A percentile compares a stretch with the other conserved stretches of the same genome.
These are phyloP conservation scores for Geranium rotundifolium DNA, from an alignment of 345 rosid species.

Conservation along the genomic window DNA sequence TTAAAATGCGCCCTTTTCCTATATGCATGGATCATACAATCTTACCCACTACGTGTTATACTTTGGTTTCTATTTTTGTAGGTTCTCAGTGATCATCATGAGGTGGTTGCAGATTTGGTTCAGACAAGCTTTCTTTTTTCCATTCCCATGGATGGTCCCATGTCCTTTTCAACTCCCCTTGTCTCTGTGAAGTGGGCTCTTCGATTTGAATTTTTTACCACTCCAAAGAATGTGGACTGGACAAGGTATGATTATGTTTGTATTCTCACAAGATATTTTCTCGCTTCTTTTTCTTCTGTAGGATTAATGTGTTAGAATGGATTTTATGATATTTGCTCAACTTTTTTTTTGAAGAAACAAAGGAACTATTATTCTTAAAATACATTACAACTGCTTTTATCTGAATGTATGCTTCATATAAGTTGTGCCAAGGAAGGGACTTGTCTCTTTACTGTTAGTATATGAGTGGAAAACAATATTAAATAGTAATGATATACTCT, in stretches of 20 bases:
- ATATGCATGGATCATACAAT: background rate
- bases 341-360: no score
- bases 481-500: no score
- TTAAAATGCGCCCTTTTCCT: background rate
- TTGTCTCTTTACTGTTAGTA: no score
- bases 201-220: conserved; percentile 80
- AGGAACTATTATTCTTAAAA: no score
- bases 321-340: no score
- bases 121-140: conserved; percentile 95
- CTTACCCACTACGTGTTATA: background rate
- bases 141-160: conserved; percentile 91
- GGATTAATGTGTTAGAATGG: no score
- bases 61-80: conserved; percentile 17
- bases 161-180: conserved; percentile 79
- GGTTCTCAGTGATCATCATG: conserved; percentile 94
- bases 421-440: no score
- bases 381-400: no score
- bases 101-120: conserved; percentile 84
- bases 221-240: conserved; percentile 72
- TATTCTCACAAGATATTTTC: no score
- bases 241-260: conserved; percentile 38
- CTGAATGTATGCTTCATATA: no score
- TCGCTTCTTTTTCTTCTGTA: no score
- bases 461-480: no score
- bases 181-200: conserved; percentile 86